Base-by-base conservation (phyloP, 176 grass and related monocot species). In the Carex kokanica region DNA sequence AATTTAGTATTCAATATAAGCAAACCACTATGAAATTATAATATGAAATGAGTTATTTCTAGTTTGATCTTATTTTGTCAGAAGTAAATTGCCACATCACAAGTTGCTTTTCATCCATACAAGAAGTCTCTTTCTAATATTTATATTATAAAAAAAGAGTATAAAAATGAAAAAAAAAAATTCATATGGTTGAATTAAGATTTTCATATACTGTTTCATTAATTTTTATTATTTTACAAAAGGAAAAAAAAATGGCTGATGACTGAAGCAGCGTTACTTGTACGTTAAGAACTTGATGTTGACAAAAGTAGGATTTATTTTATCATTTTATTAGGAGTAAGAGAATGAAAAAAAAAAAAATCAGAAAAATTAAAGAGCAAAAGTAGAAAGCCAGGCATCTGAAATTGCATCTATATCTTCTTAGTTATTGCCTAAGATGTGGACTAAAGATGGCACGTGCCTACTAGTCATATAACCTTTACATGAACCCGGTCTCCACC, bases 401-500 rank as follows among this genome's bases (percentile, higher is more conserved):
- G 45, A 49, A 49, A 49, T 49, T 49, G 9, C 10, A 49, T 49
- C 41, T 43, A 43, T 43, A 12, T 11, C 45, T 49, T 11, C 45
- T 49, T 49, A 49, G 45, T 49, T 49, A 49, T 49, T 49, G 45
- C 45, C 10, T 49, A 49, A 49, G 56, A 59, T 59, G 56, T n/a
- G 56, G 56, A 59, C 56, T 20, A 17, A 20, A 59, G 56, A 59
- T 71, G 38, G 74, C 47, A 58, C 52, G 51, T 58, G 74, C 49
- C 52, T 78, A 29, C 74, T 57, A 31, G 13, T 78, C 38, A 14
- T 58, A 20, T 74, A 29, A 21, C 18, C 78, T 80, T 80, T 80
- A 41, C 78, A 61, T 61, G 17, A 79, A 80, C 55, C 78, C 78
- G 60, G 60, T 80, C 34, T 80, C 29, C 78, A 80, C 41, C 41